Percentiles rank a stretch among this genome's conserved stretches.
Evolutionary conservation across 1,139 yeast genomes (phyloP).

Genomic region (Meyerozyma elateridarum): DNA sequence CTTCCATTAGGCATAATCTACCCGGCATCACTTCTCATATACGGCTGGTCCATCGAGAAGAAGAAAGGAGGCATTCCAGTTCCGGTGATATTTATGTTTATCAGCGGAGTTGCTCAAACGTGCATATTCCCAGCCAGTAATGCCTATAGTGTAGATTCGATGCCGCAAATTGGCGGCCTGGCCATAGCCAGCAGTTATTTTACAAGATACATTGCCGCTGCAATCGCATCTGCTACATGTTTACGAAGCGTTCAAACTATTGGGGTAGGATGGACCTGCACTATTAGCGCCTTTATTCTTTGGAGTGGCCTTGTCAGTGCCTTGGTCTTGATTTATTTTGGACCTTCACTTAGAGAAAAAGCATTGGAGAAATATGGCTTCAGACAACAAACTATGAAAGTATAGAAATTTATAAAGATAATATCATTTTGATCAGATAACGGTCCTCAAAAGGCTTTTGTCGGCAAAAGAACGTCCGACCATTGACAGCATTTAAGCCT

Average conservation of each 20-base stretch:
- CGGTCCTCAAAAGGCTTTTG: too few species aligned
- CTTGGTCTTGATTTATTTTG: constrained; percentile 17
- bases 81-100: constrained; percentile 44
- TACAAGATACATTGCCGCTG: constrained; percentile 45
- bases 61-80: constrained; percentile 51
- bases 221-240: constrained; percentile 45
- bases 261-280: constrained; percentile 49
- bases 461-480: too few species aligned
- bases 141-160: constrained; percentile 52
- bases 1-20: constrained; percentile 34
- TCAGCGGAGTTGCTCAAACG: constrained; percentile 47
- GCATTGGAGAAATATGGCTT: background rate
- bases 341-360: constrained; percentile 17
- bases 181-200: constrained; percentile 51
- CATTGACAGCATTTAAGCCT: too few species aligned
- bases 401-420: too few species aligned
- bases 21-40: constrained; percentile 39
- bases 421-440: too few species aligned
- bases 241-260: constrained; percentile 38
- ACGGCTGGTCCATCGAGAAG: constrained; percentile 49
- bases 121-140: constrained; percentile 46
- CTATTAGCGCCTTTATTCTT: constrained; percentile 33
- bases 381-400: too few species aligned
- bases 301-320: constrained; percentile 23
- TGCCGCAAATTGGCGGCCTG: constrained; percentile 50